phyloP scores from a whole-genome alignment of 2,329 filamentous ascomycete species.

The Ceratocystis lukuohia region DNA sequence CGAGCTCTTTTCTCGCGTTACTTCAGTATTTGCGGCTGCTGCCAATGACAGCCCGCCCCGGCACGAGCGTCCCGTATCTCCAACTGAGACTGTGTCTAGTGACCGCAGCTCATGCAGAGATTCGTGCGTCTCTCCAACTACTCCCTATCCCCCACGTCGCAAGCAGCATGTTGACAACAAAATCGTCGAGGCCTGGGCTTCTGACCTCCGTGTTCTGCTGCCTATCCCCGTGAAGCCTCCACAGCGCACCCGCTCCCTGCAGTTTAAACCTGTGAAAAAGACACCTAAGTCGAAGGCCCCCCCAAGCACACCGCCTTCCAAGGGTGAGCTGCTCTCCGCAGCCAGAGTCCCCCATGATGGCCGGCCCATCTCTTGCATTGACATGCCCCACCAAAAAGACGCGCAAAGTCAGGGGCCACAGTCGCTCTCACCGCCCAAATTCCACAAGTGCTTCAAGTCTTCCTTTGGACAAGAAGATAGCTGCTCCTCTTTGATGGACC shows the following conservation, averaged over 20 bases:
- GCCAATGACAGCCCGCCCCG: not conserved
- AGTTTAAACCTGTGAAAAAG: constrained; percentile 15
- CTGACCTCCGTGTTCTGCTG: constrained; percentile 9
- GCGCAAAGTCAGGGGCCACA: not conserved
- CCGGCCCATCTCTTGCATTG: constrained; percentile 12
- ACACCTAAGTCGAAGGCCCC: constrained; percentile 8
- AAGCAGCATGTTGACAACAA: constrained; percentile 6
- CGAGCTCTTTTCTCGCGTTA: constrained; percentile 13
- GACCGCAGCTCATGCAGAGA: constrained; percentile 18
- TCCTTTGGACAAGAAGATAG: constrained; percentile 10
- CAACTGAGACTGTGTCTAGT: constrained; percentile 20
- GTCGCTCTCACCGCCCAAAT: constrained; percentile 13
- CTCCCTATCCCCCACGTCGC: constrained; percentile 15
- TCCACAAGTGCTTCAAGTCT: constrained; percentile 16
- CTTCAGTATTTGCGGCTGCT: constrained; percentile 13
- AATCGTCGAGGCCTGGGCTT: constrained; percentile 14
- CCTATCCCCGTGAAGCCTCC: constrained; percentile 15
- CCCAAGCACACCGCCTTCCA: constrained; percentile 15
- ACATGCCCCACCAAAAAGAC: constrained; percentile 9
- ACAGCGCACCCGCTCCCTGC: constrained; percentile 14
- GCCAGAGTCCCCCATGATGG: not conserved
- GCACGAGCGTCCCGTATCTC: constrained; percentile 16
- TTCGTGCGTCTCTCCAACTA: constrained; percentile 19
- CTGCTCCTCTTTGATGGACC: not conserved
- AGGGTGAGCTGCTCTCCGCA: constrained; percentile 5